Base-by-base conservation (phyloP, 441 rosid species). In the Isatis lusitanica region DNA sequence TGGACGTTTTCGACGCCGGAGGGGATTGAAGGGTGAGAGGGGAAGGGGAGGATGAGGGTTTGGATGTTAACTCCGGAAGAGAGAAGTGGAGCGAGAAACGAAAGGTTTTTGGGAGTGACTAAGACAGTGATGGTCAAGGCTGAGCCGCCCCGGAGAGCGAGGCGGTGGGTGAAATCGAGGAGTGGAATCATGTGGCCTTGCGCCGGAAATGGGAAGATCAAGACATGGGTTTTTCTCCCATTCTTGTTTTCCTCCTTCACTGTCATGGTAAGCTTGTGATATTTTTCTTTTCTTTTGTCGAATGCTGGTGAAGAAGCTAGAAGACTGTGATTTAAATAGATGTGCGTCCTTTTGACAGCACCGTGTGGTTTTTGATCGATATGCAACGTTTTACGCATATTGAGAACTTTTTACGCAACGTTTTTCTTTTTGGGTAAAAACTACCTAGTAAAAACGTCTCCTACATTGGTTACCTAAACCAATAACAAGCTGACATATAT, bases 171-270 rank as follows among this genome's bases (percentile, higher is more conserved):
- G 39, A 85, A 80, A 35, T 87, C 88, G 9, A 83, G 74, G 66
- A 87, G 81, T 0, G 87, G 87, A 24, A 87, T 80, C 79, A 83
- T 57, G 77, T 87, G 91, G 8, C 91, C 91, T 35, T 82, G 71
- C 7, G 84, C 47, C 1, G 86, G 84, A 63, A 63, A 85, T 1
- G 88, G 88, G 60, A 78, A 74, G 61, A 87, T 74, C 52, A 87
- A 78, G 28, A 85, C 68, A 74, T 84, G 89, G 1, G 53, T 61
- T 13, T 56, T 66, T 36, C 51, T 70, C 48, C 24, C 60, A 24
- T 4, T 26, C 39, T 7, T 58, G 40, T 21, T 50, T 21, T 9
- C 43, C 6, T 51, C 18, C 7, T 7, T 17, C 24, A 26, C 60
- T 53, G 40, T 77, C 80, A 77, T 71, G 10, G 24, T 53, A 76